Evolutionary conservation across 2,329 filamentous ascomycete genomes (phyloP).

Genomic region (Zasmidium cellare): DNA sequence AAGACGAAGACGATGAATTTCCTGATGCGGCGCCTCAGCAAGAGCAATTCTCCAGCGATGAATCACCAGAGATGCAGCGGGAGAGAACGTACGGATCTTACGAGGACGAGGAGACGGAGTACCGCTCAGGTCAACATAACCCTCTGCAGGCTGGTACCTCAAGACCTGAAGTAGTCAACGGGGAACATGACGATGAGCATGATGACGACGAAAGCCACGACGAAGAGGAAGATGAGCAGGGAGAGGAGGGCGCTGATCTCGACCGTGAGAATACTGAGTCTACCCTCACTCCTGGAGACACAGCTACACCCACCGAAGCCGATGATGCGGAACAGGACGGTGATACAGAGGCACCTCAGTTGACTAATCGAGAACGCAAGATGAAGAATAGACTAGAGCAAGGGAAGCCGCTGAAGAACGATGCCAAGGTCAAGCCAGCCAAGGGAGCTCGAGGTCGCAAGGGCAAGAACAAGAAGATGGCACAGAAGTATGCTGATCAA

Average conservation of each 20-base stretch:
- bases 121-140: constrained; percentile 31
- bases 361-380: constrained; percentile 10
- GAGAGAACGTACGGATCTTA: constrained; percentile 18
- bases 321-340: constrained; percentile 31
- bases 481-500: constrained; percentile 87
- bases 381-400: constrained; percentile 15
- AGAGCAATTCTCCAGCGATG: constrained; percentile 19
- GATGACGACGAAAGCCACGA: constrained; percentile 31
- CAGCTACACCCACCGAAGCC: constrained; percentile 12
- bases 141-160: constrained; percentile 38
- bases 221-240: constrained; percentile 32
- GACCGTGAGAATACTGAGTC: constrained; percentile 22
- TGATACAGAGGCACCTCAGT: constrained; percentile 24
- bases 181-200: constrained; percentile 36
- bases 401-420: constrained; percentile 19
- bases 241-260: constrained; percentile 30
- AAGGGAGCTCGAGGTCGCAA: constrained; percentile 65
- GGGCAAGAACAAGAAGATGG: constrained; percentile 82
- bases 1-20: constrained; percentile 38
- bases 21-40: constrained; percentile 37
- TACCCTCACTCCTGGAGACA: constrained; percentile 4
- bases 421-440: constrained; percentile 19
- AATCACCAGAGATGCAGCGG: constrained; percentile 28
- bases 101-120: constrained; percentile 30
- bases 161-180: constrained; percentile 12